phyloP scores from a whole-genome alignment of 1,284 basidiomycete species.

The Leccinum cinnamomeum region DNA sequence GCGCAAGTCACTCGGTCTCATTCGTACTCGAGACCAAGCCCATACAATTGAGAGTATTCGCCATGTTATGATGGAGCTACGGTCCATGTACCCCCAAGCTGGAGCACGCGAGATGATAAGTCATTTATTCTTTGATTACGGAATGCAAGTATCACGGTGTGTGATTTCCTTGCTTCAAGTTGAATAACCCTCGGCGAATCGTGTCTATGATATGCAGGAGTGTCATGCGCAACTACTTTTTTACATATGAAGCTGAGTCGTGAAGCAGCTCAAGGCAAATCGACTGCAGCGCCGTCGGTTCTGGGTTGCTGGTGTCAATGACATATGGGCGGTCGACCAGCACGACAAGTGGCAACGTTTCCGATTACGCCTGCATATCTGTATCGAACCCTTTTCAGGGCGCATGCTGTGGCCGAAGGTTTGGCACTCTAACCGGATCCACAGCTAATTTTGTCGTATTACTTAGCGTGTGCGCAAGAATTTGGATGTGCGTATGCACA shows the following conservation, averaged over 20 bases:
- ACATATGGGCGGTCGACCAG: background rate
- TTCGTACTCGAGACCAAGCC: no score
- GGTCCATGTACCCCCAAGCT: no score
- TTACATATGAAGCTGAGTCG: background rate
- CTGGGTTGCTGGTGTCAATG: background rate
- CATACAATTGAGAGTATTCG: no score
- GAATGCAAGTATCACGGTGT: no score
- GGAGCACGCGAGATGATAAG: no score
- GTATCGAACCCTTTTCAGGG: background rate
- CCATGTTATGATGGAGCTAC: no score
- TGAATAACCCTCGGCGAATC: no score
- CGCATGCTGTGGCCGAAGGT: conserved; percentile 6
- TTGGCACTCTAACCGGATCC: conserved; percentile 1
- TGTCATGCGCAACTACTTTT: background rate
- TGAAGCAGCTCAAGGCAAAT: background rate
- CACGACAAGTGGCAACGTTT: background rate
- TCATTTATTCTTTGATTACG: no score
- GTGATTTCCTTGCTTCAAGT: no score
- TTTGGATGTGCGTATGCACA: conserved; percentile 2
- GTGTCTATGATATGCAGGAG: no score
- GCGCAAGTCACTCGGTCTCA: no score
- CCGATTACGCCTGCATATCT: background rate
- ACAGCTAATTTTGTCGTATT: conserved; percentile 4
- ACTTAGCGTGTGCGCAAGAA: background rate
- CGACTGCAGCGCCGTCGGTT: background rate